A percentile compares a stretch with the other conserved stretches of the same genome.
These are phyloP conservation scores for Exserohilum rostratum DNA, from an alignment of 2,329 filamentous ascomycete species.

Conservation along the genomic window DNA sequence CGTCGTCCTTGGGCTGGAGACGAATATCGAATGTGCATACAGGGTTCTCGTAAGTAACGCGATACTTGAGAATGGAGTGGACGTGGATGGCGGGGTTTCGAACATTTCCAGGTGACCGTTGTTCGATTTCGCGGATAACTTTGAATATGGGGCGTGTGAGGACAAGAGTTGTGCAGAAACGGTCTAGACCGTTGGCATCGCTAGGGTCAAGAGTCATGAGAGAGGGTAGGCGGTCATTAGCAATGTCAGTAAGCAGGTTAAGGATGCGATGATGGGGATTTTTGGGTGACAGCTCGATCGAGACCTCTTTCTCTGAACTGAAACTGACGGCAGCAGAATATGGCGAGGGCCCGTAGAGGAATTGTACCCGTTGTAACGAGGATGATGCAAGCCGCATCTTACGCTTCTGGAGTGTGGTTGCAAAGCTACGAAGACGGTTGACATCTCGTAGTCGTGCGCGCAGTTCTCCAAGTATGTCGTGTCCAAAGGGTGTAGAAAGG, in stretches of 20 bases:
- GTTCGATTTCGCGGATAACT: conserved; percentile 66
- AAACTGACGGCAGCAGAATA: conserved; percentile 66
- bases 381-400: conserved; percentile 63
- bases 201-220: conserved; percentile 62
- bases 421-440: conserved; percentile 72
- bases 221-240: conserved; percentile 64
- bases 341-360: conserved; percentile 65
- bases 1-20: conserved; percentile 40
- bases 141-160: conserved; percentile 68
- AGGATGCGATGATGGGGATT: conserved; percentile 72
- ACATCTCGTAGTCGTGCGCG: conserved; percentile 68
- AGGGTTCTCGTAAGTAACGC: conserved; percentile 50
- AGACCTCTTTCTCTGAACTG: conserved; percentile 54
- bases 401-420: conserved; percentile 66
- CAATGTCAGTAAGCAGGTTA: conserved; percentile 63
- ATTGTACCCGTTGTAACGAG: conserved; percentile 65
- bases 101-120: conserved; percentile 46
- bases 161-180: conserved; percentile 64
- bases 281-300: conserved; percentile 63
- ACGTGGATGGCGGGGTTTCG: conserved; percentile 43
- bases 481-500: conserved; percentile 64
- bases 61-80: conserved; percentile 46
- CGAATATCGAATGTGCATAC: conserved; percentile 49
- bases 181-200: conserved; percentile 56
- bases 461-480: conserved; percentile 65